phyloP scores from a whole-genome alignment of 805 yeast species.

The Babjeviella inositovora region DNA sequence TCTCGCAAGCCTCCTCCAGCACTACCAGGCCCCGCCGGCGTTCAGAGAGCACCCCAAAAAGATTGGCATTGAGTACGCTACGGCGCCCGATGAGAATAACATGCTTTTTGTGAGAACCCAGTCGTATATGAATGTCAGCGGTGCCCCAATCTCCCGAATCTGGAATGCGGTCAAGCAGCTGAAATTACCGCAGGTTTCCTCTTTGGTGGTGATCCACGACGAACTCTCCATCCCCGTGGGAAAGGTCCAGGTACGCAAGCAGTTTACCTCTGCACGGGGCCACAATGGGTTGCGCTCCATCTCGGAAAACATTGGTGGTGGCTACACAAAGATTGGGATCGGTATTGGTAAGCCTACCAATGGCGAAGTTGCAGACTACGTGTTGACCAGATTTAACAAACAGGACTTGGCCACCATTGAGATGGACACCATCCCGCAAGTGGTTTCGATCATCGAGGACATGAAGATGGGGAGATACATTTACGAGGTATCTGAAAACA shows the following conservation, averaged over 20 bases:
- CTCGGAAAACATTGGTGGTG: conserved; percentile 23
- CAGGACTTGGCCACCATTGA: conserved; percentile 25
- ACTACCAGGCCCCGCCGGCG: conserved; percentile 2
- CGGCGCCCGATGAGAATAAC: conserved; percentile 7
- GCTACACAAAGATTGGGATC: conserved; percentile 49
- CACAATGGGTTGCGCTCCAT: conserved; percentile 73
- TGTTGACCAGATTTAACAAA: conserved; percentile 32
- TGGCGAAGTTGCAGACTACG: conserved; percentile 39
- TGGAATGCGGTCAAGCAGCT: no score
- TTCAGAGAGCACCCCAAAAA: conserved; percentile 6
- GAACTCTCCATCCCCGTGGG: conserved; percentile 61
- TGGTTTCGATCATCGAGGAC: conserved; percentile 17
- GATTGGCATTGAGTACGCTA: conserved; percentile 3
- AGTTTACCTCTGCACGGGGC: conserved; percentile 54
- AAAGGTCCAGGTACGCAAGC: conserved; percentile 40
- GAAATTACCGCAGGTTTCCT: no score
- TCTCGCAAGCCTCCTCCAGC: conserved; percentile 8
- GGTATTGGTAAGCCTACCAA: conserved; percentile 62
- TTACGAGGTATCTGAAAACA: conserved; percentile 4
- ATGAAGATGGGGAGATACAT: no score
- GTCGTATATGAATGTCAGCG: conserved; percentile 59
- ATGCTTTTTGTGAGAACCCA: conserved; percentile 32
- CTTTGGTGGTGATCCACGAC: conserved; percentile 61
- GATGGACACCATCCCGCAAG: conserved; percentile 20
- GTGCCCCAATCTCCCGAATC: conserved; percentile 16